phyloP scores from a whole-genome alignment of 192 early-diverging fungal species.

The Neocallimastix lanati region DNA sequence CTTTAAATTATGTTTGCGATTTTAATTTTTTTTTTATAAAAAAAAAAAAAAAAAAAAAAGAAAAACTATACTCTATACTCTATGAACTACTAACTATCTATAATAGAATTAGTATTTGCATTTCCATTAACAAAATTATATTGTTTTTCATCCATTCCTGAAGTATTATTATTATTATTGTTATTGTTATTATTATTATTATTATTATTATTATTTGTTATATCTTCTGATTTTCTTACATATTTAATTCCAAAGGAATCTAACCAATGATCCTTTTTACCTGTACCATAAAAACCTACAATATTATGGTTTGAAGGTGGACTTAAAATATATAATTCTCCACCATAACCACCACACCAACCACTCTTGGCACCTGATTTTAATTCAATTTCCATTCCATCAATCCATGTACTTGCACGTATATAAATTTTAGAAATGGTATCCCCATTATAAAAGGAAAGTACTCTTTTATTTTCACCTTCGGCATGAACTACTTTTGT shows the following conservation, averaged over 20 bases:
- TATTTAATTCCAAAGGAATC: conserved; percentile 23
- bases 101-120: too few species aligned
- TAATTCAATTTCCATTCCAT: conserved; percentile 36
- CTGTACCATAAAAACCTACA: conserved; percentile 33
- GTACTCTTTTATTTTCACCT: conserved; percentile 2
- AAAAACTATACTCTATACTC: too few species aligned
- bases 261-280: conserved; percentile 19
- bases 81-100: too few species aligned
- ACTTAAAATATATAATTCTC: conserved; percentile 12
- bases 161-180: too few species aligned
- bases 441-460: conserved; percentile 23
- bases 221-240: not conserved
- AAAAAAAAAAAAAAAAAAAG: too few species aligned
- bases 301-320: conserved; percentile 26
- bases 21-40: too few species aligned
- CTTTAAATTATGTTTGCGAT: too few species aligned
- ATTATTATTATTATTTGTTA: too few species aligned
- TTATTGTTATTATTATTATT: too few species aligned
- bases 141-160: too few species aligned
- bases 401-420: conserved; percentile 34
- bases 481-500: conserved; percentile 15
- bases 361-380: conserved; percentile 20
- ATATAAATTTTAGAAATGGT: conserved; percentile 22
- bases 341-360: conserved; percentile 39
- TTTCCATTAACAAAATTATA: too few species aligned